Conservation (phyloP, 495 filamentous ascomycete species). For the Aspergillus affinis region DNA sequence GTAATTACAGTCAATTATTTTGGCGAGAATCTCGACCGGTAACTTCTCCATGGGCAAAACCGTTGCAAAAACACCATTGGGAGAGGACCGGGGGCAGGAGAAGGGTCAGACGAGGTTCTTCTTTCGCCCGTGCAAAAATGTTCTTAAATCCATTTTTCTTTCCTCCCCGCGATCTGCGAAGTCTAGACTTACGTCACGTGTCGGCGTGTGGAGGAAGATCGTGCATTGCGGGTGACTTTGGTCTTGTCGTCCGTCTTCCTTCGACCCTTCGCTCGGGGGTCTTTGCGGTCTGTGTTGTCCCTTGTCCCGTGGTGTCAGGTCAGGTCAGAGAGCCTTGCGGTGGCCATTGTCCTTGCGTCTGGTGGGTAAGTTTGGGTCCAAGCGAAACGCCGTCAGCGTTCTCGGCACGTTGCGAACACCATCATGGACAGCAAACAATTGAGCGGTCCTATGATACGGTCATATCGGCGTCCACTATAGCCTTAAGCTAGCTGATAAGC, state of each 20-base stretch:
- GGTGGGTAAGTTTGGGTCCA: too few relatives aligned
- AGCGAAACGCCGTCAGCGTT: too few relatives aligned
- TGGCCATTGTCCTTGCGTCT: too few relatives aligned
- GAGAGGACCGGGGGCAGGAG: constrained; percentile 23
- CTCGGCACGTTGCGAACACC: too few relatives aligned
- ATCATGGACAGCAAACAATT: too few relatives aligned
- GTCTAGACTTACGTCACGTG: constrained; percentile 7
- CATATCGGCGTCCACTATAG: too few relatives aligned
- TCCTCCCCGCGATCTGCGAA: constrained; percentile 4
- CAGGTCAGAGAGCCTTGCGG: too few relatives aligned
- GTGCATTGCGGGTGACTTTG: too few relatives aligned
- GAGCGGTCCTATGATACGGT: too few relatives aligned
- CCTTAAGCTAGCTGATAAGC: too few relatives aligned
- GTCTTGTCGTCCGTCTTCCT: background rate
- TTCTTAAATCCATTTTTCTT: background rate
- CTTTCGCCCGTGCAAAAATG: background rate
- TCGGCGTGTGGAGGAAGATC: background rate
- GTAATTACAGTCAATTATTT: constrained; percentile 66
- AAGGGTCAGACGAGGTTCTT: background rate
- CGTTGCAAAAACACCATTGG: constrained; percentile 31
- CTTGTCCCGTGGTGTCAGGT: too few relatives aligned
- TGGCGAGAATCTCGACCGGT: constrained; percentile 74
- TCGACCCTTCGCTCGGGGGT: background rate
- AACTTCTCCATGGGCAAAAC: constrained; percentile 56
- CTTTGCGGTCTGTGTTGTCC: background rate